phyloP scores from a whole-genome alignment of 805 yeast genomes.

The Blastobotrys mokoenaii region DNA sequence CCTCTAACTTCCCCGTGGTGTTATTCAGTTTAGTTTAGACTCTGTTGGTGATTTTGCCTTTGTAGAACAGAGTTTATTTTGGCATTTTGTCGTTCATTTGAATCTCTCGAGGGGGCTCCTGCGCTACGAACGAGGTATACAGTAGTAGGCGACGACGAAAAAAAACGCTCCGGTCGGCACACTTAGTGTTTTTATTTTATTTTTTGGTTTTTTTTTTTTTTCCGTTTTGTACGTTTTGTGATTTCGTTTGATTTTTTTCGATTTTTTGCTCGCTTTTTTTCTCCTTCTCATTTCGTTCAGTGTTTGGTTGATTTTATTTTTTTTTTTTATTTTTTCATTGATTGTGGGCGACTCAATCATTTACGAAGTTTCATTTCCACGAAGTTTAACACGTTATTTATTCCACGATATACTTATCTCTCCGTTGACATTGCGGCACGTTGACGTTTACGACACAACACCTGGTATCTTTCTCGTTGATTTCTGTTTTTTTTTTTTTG shows the following conservation, averaged over 20 bases:
- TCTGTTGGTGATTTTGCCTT: slow-evolving; percentile 1
- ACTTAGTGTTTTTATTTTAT: not conserved
- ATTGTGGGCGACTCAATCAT: not conserved
- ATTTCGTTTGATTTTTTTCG: slow-evolving; percentile 1
- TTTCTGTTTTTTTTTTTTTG: too few relatives aligned
- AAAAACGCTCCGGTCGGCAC: not conserved
- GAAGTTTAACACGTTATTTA: too few relatives aligned
- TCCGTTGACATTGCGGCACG: too few relatives aligned
- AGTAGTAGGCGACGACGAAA: too few relatives aligned
- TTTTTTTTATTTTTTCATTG: not conserved
- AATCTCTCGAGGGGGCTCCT: too few relatives aligned
- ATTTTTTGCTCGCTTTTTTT: not conserved
- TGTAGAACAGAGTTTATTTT: slow-evolving; percentile 3
- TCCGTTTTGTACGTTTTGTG: slow-evolving; percentile 1
- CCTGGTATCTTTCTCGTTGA: too few relatives aligned
- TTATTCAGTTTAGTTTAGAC: too few relatives aligned
- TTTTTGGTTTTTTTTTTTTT: not conserved
- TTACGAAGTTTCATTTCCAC: too few relatives aligned
- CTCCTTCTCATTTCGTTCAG: slow-evolving; percentile 1
- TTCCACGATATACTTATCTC: too few relatives aligned
- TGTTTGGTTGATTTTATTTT: slow-evolving; percentile 1
- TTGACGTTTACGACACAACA: too few relatives aligned
- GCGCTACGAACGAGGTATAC: too few relatives aligned
- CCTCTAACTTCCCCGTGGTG: too few relatives aligned
- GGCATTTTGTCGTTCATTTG: not conserved